Evolutionary conservation across 2,329 filamentous ascomycete genomes (phyloP), one percentile per base, ranked within the genome.

Genomic region (Claviceps purpurea): DNA sequence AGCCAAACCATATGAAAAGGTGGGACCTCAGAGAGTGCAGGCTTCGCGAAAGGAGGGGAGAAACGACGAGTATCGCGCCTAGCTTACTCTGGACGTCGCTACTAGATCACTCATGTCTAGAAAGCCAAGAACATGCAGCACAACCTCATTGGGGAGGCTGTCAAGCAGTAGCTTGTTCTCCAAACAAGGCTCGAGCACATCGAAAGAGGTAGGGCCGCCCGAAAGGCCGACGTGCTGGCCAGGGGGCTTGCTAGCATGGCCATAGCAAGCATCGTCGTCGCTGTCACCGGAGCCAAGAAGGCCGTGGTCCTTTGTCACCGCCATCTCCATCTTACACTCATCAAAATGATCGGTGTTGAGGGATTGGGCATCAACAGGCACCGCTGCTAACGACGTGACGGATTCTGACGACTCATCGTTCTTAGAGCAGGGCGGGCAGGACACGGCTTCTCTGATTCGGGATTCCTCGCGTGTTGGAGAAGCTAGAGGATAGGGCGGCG

Each of bases 41-140:
- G 8, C 26, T 22, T 30, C 26, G 54, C 43, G 44, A 43, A 24
- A 40, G 5, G 40, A 13, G n/a, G 41, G 18, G 10, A 2, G 3
- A 22, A 20, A 22, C 48, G n/a, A 40, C 22, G 16, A 46, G 40
- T 13, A 26, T 14, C n/a, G 41, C 13, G 40, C 20, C 1, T 44
- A 30, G 71, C 72, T 65, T 72, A 81, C 78, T 67, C 78, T 71
- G 50, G 78, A 81, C 50, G 70, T 71, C 55, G 72, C 68, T 50
- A 81, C 65, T 54, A 81, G 63, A 62, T 82, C 78, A 60, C 69
- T 70, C 46, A 81, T 75, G 55, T 82, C 78, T 52, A 82, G 65
- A 57, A 74, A 78, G 50, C 71, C 69, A 56, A 81, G 65, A 43
- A 82, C 75, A 52, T 77, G 72, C 56, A 76, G 70, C 50, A 81